Percentiles rank a stretch among this genome's conserved stretches.
Conservation (phyloP, 2,329 filamentous ascomycete species). For the Cladosporium velox region DNA sequence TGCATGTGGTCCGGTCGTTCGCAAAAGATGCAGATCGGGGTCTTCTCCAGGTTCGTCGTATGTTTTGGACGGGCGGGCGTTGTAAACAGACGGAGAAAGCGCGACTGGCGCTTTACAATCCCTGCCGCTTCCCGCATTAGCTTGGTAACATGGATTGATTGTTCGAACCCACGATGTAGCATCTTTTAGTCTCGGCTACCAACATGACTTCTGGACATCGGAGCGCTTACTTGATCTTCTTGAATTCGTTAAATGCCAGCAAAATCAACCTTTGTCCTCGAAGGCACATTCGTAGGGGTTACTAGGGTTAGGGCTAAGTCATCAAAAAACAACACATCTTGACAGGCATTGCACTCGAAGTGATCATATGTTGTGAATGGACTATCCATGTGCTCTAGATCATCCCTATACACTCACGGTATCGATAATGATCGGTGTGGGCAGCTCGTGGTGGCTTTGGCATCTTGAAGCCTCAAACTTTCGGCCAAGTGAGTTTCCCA, state of each 20-base stretch:
- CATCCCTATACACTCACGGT: neutral
- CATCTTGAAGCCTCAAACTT: neutral
- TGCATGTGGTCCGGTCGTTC: neutral
- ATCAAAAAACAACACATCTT: neutral
- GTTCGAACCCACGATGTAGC: neutral
- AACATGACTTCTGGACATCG: neutral
- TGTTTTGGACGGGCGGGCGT: constrained; percentile 8
- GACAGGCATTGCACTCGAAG: neutral
- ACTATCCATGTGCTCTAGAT: neutral
- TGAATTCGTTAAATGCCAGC: neutral
- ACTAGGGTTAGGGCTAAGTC: neutral
- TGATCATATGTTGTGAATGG: neutral
- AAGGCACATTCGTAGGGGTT: neutral
- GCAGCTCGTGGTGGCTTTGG: neutral
- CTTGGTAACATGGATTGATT: neutral
- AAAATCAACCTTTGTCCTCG: neutral
- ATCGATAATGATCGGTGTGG: neutral
- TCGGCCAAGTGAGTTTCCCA: neutral
- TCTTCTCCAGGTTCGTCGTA: neutral
- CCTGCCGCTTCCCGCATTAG: constrained; percentile 1
- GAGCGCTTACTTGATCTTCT: neutral
- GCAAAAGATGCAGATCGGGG: neutral
- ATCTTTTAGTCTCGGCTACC: neutral
- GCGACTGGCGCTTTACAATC: constrained; percentile 3
- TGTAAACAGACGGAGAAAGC: constrained; percentile 5